These are phyloP conservation scores for Crithidia expoeki DNA, from an alignment of 208 protist genomes.

Conservation along the genomic window DNA sequence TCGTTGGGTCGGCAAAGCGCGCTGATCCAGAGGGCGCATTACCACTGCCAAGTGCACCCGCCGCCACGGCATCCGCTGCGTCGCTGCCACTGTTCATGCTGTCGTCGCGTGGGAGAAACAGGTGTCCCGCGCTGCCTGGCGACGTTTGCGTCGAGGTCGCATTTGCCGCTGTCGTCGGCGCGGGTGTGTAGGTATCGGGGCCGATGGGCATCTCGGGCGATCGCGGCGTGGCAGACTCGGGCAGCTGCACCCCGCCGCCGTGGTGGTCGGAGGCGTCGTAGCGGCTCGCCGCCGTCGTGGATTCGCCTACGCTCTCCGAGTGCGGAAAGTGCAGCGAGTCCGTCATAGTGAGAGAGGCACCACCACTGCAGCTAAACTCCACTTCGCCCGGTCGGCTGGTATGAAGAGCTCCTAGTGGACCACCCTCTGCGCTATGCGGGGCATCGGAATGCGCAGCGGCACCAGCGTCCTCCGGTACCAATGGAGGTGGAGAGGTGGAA, in stretches of 20 bases:
- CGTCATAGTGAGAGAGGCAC: neutral
- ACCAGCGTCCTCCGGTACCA: neutral
- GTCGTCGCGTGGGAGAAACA: slow-evolving; percentile 20
- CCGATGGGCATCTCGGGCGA: neutral
- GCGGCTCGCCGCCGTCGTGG: neutral
- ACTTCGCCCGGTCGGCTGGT: neutral
- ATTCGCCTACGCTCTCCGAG: slow-evolving; percentile 5
- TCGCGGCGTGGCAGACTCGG: slow-evolving; percentile 3
- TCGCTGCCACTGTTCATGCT: slow-evolving; percentile 16
- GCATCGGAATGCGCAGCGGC: neutral
- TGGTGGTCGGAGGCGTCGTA: neutral
- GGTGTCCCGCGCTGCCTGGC: slow-evolving; percentile 11
- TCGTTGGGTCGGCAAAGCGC: slow-evolving; percentile 1
- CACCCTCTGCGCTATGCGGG: neutral
- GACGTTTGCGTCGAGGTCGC: neutral
- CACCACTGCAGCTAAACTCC: neutral
- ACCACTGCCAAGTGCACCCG: neutral
- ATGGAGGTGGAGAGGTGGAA: neutral
- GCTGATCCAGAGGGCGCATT: neutral
- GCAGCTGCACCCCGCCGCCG: slow-evolving; percentile 2
- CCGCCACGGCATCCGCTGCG: neutral
- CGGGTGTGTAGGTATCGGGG: slow-evolving; percentile 11
- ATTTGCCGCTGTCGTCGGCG: neutral
- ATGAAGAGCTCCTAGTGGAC: neutral
- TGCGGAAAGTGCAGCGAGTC: slow-evolving; percentile 5